These are phyloP conservation scores for Sideroxylon spinosum DNA, from an alignment of 179 eudicot genomes.

Conservation along the genomic window DNA sequence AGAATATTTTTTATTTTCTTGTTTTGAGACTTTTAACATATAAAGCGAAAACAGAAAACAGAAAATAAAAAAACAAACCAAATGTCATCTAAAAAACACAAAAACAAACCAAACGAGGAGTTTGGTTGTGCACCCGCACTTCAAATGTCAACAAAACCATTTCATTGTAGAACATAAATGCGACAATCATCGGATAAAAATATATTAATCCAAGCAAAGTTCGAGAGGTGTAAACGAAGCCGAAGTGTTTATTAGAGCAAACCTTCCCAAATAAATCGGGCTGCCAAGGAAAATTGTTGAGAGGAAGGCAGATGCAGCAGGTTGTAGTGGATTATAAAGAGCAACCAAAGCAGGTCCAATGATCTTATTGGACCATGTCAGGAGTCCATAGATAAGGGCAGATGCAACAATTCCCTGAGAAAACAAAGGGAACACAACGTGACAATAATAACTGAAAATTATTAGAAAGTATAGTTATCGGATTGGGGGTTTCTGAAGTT, in stretches of 20 bases:
- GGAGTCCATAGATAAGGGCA: slow-evolving; percentile 85
- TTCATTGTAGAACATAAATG: neutral
- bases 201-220: neutral
- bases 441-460: neutral
- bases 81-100: too few relatives aligned
- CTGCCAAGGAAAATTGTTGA: slow-evolving; percentile 87
- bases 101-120: too few relatives aligned
- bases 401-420: slow-evolving; percentile 85
- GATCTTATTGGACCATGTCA: slow-evolving; percentile 91
- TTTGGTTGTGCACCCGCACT: too few relatives aligned
- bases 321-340: slow-evolving; percentile 93
- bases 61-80: too few relatives aligned
- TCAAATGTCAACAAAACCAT: neutral
- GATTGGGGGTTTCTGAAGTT: too few relatives aligned
- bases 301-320: slow-evolving; percentile 85
- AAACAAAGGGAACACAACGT: neutral
- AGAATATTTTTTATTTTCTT: too few relatives aligned
- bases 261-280: slow-evolving; percentile 96
- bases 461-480: too few relatives aligned
- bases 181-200: neutral
- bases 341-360: slow-evolving; percentile 94
- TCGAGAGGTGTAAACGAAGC: neutral
- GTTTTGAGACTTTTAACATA: too few relatives aligned
- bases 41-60: too few relatives aligned
- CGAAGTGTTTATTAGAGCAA: slow-evolving; percentile 15